Conservation (phyloP, 352 stramenopile species). For the Globisporangium mamillatum region DNA sequence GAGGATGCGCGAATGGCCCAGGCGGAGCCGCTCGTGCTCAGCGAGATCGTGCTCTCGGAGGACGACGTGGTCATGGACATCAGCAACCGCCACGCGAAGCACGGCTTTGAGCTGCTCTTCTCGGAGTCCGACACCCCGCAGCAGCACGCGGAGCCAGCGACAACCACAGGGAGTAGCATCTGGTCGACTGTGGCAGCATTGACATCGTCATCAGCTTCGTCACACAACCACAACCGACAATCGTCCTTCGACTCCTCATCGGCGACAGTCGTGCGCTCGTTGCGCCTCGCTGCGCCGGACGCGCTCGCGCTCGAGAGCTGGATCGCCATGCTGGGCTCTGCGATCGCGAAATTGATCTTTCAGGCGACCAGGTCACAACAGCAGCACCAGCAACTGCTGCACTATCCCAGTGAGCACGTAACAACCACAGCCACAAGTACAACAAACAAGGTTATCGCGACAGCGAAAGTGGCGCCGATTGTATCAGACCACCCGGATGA, state of each 20-base stretch:
- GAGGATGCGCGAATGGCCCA: slow-evolving; percentile 22
- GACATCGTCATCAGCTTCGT: neutral
- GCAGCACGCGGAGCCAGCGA: neutral
- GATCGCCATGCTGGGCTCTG: slow-evolving; percentile 43
- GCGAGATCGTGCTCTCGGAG: slow-evolving; percentile 43
- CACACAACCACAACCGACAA: neutral
- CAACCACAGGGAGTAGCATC: slow-evolving; percentile 9
- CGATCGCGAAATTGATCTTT: slow-evolving; percentile 43
- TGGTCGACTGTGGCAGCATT: slow-evolving; percentile 7
- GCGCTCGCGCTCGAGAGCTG: slow-evolving; percentile 37
- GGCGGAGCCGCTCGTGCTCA: slow-evolving; percentile 25
- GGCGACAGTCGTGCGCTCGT: slow-evolving; percentile 16
- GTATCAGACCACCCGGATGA: neutral
- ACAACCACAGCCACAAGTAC: neutral
- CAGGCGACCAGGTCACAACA: slow-evolving; percentile 22
- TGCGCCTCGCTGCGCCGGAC: slow-evolving; percentile 41
- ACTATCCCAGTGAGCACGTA: neutral
- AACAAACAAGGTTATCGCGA: neutral
- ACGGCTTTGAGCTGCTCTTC: slow-evolving; percentile 53
- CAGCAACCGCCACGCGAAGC: slow-evolving; percentile 39
- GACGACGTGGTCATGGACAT: slow-evolving; percentile 59
- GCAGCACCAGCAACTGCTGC: neutral
- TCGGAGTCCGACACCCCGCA: slow-evolving; percentile 14
- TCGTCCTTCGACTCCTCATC: neutral
- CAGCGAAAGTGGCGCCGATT: slow-evolving; percentile 18